A percentile compares a stretch with the other conserved stretches of the same genome.
These are phyloP conservation scores for Wickerhamiella galacta DNA, from an alignment of 805 yeast genomes.

Conservation along the genomic window DNA sequence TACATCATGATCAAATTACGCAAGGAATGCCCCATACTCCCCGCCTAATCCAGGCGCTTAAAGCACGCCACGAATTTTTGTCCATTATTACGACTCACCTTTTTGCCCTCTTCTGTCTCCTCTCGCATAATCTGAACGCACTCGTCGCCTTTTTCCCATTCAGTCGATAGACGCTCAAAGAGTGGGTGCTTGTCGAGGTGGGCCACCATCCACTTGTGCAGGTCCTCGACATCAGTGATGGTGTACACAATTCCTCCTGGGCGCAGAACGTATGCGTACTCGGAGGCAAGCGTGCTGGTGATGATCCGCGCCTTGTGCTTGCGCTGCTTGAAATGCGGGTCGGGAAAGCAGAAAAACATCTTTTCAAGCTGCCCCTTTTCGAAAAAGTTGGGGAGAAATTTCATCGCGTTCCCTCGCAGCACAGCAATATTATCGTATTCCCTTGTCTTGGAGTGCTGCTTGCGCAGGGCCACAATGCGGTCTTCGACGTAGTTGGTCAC, in stretches of 20 bases:
- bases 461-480: constrained; percentile 75
- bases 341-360: constrained; percentile 98
- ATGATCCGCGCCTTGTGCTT: constrained; percentile 95
- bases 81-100: constrained; percentile 83
- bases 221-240: constrained; percentile 85
- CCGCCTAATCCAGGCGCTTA: constrained; percentile 8
- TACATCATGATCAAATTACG: constrained; percentile 44
- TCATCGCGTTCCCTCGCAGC: constrained; percentile 92
- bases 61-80: constrained; percentile 79
- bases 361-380: constrained; percentile 64
- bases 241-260: constrained; percentile 87
- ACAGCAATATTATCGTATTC: constrained; percentile 76
- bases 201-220: constrained; percentile 91
- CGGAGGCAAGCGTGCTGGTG: constrained; percentile 74
- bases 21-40: constrained; percentile 9
- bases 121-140: constrained; percentile 80
- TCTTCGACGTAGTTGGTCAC: constrained; percentile 96
- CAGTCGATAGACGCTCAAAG: constrained; percentile 60
- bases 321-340: constrained; percentile 94
- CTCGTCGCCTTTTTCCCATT: constrained; percentile 63
- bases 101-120: constrained; percentile 96
- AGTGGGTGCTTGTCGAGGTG: constrained; percentile 85
- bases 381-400: constrained; percentile 88
- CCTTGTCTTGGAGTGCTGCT: constrained; percentile 27
- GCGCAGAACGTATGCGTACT: constrained; percentile 76